phyloP scores from a whole-genome alignment of 2,329 filamentous ascomycete genomes.

The Zasmidium cellare region DNA sequence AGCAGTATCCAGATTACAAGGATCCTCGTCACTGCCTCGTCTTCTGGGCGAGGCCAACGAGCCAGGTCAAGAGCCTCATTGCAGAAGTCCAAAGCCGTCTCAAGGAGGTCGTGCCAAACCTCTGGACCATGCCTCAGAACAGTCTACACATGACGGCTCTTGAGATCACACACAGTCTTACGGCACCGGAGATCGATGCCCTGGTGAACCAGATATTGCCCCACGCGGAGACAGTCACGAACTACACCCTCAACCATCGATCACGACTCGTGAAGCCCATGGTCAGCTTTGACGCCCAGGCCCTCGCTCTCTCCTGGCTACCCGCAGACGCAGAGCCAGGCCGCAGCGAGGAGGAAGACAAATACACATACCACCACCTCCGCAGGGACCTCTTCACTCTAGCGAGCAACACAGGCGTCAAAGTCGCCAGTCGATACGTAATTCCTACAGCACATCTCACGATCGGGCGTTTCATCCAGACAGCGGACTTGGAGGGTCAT shows the following conservation, averaged over 20 bases:
- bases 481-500: conserved; percentile 54
- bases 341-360: conserved; percentile 52
- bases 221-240: conserved; percentile 60
- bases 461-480: conserved; percentile 74
- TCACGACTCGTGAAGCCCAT: conserved; percentile 77
- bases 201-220: conserved; percentile 61
- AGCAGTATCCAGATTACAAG: conserved; percentile 65
- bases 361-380: conserved; percentile 88
- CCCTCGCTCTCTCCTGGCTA: conserved; percentile 82
- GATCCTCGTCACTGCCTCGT: conserved; percentile 82
- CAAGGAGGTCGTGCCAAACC: conserved; percentile 69
- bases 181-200: conserved; percentile 64
- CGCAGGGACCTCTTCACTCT: conserved; percentile 72
- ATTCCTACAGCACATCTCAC: conserved; percentile 90
- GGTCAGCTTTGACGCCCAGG: conserved; percentile 80
- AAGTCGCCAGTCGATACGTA: conserved; percentile 76
- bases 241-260: conserved; percentile 67
- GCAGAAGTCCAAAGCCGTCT: conserved; percentile 64
- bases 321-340: conserved; percentile 68
- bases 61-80: conserved; percentile 68
- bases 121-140: conserved; percentile 83
- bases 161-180: conserved; percentile 80
- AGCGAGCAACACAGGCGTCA: conserved; percentile 59
- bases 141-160: conserved; percentile 82
- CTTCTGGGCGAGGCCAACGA: conserved; percentile 82